Evolutionary conservation across 2,329 filamentous ascomycete genomes (phyloP).

Genomic region (Colletotrichum musicola): DNA sequence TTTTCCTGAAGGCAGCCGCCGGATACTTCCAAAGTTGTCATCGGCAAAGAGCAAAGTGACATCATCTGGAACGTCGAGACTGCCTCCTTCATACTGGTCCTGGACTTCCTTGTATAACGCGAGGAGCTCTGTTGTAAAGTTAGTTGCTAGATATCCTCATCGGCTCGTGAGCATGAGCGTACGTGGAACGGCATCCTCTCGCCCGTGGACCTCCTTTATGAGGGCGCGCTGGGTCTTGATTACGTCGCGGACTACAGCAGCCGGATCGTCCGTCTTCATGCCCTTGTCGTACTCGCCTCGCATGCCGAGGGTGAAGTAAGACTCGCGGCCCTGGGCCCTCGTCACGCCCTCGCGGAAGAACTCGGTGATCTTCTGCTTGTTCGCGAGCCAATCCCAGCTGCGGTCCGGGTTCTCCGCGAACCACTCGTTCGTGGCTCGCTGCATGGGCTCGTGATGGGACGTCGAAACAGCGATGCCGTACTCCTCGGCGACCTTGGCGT

Average conservation of each 20-base stretch:
- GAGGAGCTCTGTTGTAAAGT: constrained; percentile 62
- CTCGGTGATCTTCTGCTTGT: constrained; percentile 64
- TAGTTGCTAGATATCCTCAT: background rate
- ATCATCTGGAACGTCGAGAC: constrained; percentile 68
- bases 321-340: constrained; percentile 68
- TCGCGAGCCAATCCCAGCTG: constrained; percentile 71
- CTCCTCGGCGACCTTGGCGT: constrained; percentile 69
- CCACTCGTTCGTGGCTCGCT: constrained; percentile 66
- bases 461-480: constrained; percentile 75
- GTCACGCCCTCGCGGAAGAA: constrained; percentile 70
- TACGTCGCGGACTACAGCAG: constrained; percentile 64
- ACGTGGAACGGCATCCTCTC: constrained; percentile 56
- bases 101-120: constrained; percentile 76
- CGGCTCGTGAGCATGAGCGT: constrained; percentile 9
- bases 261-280: constrained; percentile 63
- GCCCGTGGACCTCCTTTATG: constrained; percentile 63
- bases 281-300: constrained; percentile 70
- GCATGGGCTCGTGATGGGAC: constrained; percentile 76
- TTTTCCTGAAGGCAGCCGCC: constrained; percentile 65
- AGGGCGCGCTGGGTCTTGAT: constrained; percentile 67
- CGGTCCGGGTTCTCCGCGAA: constrained; percentile 56
- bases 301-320: constrained; percentile 71
- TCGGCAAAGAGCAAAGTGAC: constrained; percentile 73
- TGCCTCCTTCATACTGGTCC: constrained; percentile 70
- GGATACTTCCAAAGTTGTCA: constrained; percentile 72